These are phyloP conservation scores for Rhizophora apiculata DNA, from an alignment of 345 rosid species.

Conservation along the genomic window DNA sequence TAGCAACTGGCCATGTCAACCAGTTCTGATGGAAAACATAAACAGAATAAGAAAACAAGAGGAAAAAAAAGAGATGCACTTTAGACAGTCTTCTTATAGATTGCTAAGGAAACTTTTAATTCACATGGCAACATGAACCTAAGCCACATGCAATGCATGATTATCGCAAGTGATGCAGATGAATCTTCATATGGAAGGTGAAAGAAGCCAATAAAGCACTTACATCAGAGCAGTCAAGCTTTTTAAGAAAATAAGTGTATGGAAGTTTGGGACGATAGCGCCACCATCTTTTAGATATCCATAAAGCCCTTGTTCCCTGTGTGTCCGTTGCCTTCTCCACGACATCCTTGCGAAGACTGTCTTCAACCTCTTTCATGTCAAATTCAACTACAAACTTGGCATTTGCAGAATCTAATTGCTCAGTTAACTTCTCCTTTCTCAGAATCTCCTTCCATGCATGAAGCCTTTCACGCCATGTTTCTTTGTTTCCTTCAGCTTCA, in stretches of 20 bases:
- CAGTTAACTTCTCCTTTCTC: slow-evolving; percentile 60
- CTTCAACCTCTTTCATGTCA: slow-evolving; percentile 96
- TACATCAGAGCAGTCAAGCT: slow-evolving; percentile 90
- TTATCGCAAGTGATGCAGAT: neutral
- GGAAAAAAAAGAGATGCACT: neutral
- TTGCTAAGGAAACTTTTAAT: neutral
- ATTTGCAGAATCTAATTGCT: slow-evolving; percentile 52
- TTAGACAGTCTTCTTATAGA: neutral
- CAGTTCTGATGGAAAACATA: too few species aligned
- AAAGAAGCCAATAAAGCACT: slow-evolving; percentile 6
- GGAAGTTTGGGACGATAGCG: slow-evolving; percentile 90
- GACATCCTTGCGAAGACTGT: slow-evolving; percentile 84
- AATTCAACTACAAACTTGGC: slow-evolving; percentile 88
- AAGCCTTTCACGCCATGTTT: slow-evolving; percentile 81
- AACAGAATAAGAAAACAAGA: too few species aligned
- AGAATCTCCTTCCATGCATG: slow-evolving; percentile 67
- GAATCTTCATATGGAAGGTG: neutral
- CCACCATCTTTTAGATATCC: slow-evolving; percentile 99
- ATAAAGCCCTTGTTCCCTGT: slow-evolving; percentile 70
- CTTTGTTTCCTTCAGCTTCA: slow-evolving; percentile 38
- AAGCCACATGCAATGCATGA: neutral
- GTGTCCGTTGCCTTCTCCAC: slow-evolving; percentile 53
- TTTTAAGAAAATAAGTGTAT: slow-evolving; percentile 86
- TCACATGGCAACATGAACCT: neutral
- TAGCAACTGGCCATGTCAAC: neutral